These are phyloP conservation scores for Cephaloascus fragrans DNA, from an alignment of 805 yeast genomes.

Conservation along the genomic window DNA sequence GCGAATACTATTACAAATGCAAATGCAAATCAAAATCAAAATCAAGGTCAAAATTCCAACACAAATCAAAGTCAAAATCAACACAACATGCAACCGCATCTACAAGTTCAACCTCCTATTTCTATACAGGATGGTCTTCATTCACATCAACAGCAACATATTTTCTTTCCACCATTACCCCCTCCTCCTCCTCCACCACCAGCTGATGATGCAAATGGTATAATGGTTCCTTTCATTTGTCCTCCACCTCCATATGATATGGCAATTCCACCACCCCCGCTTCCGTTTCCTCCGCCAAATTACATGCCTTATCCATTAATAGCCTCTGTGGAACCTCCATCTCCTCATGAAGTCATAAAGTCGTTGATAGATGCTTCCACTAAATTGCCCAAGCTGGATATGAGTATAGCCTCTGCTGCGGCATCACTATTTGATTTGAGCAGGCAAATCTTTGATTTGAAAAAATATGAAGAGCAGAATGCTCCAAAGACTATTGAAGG, in stretches of 20 bases:
- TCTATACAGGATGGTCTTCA: too few species aligned
- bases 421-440: conserved; percentile 28
- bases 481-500: neutral
- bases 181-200: neutral
- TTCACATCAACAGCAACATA: neutral
- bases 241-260: conserved; percentile 29
- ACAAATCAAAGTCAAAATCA: neutral
- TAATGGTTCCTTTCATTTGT: conserved; percentile 32
- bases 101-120: neutral
- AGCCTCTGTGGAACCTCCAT: conserved; percentile 22
- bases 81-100: neutral
- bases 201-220: conserved; percentile 10
- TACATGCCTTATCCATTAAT: conserved; percentile 33
- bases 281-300: conserved; percentile 34
- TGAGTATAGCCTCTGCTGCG: conserved; percentile 38
- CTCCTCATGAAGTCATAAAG: conserved; percentile 25
- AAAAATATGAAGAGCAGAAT: neutral
- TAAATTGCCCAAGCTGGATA: conserved; percentile 26
- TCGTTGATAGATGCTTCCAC: conserved; percentile 25
- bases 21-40: neutral
- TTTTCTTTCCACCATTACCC: neutral
- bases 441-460: neutral
- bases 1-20: too few species aligned
- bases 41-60: neutral
- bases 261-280: conserved; percentile 19